Evolutionary conservation across 2,329 filamentous ascomycete species (phyloP).

Genomic region (Aspergillus hiratsukae): DNA sequence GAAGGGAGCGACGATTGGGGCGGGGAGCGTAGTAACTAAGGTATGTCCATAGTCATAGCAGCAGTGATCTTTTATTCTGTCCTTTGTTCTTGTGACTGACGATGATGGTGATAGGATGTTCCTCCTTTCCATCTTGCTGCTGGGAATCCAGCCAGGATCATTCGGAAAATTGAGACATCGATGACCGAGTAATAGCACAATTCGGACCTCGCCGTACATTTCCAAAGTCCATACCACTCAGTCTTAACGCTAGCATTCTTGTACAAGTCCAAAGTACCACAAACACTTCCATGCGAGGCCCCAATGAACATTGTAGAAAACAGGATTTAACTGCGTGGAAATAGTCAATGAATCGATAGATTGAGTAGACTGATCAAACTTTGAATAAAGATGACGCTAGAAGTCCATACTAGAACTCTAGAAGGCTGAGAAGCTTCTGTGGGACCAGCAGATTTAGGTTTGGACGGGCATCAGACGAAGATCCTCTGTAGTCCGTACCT

Average conservation of each 20-base stretch:
- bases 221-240: neutral
- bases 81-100: neutral
- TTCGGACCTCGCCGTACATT: neutral
- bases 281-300: neutral
- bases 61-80: neutral
- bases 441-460: slow-evolving; percentile 2
- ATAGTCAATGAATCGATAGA: neutral
- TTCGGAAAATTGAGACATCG: slow-evolving; percentile 37
- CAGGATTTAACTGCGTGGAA: neutral
- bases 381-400: neutral
- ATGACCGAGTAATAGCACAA: slow-evolving; percentile 19
- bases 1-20: slow-evolving; percentile 67
- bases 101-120: slow-evolving; percentile 30
- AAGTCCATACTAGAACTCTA: neutral
- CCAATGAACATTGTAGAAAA: neutral
- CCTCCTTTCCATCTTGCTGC: slow-evolving; percentile 40
- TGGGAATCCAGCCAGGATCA: slow-evolving; percentile 38
- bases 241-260: neutral
- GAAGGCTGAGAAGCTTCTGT: slow-evolving; percentile 7
- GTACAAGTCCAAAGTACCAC: neutral
- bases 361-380: neutral
- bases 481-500: neutral
- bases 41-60: slow-evolving; percentile 24
- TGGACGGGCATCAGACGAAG: neutral
- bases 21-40: slow-evolving; percentile 79